Percentiles rank a stretch among this genome's conserved stretches.
These are phyloP conservation scores for Inga laurina DNA, from an alignment of 306 rosid species.

Conservation along the genomic window DNA sequence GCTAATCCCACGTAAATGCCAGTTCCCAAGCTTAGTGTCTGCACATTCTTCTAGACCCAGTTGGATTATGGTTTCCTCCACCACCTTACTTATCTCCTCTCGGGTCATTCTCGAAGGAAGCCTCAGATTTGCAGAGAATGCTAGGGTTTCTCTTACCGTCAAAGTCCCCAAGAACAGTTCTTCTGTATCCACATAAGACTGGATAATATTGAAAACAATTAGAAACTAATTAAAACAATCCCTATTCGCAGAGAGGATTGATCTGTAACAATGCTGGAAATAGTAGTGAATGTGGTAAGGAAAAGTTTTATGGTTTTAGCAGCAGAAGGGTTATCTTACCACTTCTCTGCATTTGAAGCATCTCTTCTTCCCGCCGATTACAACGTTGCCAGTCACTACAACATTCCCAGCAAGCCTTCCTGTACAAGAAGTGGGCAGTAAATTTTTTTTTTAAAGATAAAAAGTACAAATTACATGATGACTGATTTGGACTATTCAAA, in stretches of 20 bases:
- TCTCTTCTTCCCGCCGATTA: conserved; percentile 52
- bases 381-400: conserved; percentile 47
- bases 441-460: not conserved
- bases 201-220: conserved; percentile 31
- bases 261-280: not conserved
- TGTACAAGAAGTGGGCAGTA: conserved; percentile 13
- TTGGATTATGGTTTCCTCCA: conserved; percentile 51
- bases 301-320: not conserved
- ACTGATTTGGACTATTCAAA: too few relatives aligned
- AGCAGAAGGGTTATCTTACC: conserved; percentile 41
- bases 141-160: conserved; percentile 51
- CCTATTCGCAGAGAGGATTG: not conserved
- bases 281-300: not conserved
- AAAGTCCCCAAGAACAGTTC: conserved; percentile 59
- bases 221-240: not conserved
- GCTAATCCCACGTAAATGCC: conserved; percentile 60
- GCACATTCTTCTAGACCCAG: conserved; percentile 67
- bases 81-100: conserved; percentile 45
- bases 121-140: conserved; percentile 52
- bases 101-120: conserved; percentile 39
- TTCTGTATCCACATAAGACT: conserved; percentile 63
- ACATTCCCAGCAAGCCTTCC: conserved; percentile 53
- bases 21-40: conserved; percentile 48
- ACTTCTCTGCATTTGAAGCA: conserved; percentile 43
- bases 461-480: not conserved